Evolutionary conservation across 139 green algal species (phyloP), one percentile per base, ranked within the genome.

Genomic region (Chlamydomonas eustigma): DNA sequence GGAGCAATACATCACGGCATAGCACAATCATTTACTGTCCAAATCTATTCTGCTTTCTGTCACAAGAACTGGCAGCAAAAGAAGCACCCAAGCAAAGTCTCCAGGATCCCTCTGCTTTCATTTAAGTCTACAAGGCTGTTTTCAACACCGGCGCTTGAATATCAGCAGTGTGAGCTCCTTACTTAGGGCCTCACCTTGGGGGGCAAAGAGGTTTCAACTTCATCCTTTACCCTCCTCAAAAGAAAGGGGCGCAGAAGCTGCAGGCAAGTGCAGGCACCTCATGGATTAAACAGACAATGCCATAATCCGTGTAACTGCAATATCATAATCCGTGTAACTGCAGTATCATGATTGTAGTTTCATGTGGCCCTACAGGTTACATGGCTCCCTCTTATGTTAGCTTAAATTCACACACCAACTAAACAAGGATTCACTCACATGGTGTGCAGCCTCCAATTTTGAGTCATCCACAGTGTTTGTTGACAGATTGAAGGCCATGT

Each of bases 171-270:
- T n/a, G n/a, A n/a, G n/a, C n/a, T n/a, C n/a, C n/a, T n/a, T n/a
- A n/a, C n/a, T n/a, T n/a, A n/a, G n/a, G 44, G 44, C 12, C 44
- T 18, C 18, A 58, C 44, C 44, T 58, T 58, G 12, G 87, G 85
- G 4, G 86, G 88, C 79, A 90, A 81, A 3, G 66, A 52, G 39
- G 78, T 64, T 76, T 89, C 84, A 51, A 89, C 84, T 74, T 83
- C 81, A 32, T 82, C 81, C 18, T 96, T 96, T 32, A 94, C 71
- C 2, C 92, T 88, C 30, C 92, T 86, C 81, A 96, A 88, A 74
- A 90, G 88, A 79, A 96, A 91, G 28, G 90, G 91, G 24, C 81
- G 82, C 76, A 96, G 85, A 80, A 93, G 76, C 67, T 58, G 44
- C 18, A 18, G 12, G 44, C 44, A 58, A 58, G 44, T 12, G 18